phyloP scores from a whole-genome alignment of 139 green algal genomes.

The Chlamydomonas incerta region DNA sequence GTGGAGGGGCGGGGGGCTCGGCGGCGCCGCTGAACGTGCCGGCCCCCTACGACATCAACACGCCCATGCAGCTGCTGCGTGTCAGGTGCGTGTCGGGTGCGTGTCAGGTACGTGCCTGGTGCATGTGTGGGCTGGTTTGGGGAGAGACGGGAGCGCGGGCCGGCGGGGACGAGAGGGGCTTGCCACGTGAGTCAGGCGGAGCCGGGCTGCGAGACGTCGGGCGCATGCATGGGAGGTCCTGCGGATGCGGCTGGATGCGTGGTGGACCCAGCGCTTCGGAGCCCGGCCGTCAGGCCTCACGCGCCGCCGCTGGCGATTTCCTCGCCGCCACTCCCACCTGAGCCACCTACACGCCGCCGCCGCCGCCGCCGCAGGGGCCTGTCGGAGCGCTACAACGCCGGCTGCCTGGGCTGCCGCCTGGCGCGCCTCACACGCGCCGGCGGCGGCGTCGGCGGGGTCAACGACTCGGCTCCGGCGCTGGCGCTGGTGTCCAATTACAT shows the following conservation, averaged over 20 bases:
- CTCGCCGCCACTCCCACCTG: background rate
- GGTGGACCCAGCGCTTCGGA: no score
- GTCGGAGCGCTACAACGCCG: conserved; percentile 49
- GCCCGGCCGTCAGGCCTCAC: no score
- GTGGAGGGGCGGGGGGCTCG: no score
- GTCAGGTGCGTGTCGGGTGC: background rate
- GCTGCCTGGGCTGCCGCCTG: conserved; percentile 60
- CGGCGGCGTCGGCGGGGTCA: no score
- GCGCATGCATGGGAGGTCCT: no score
- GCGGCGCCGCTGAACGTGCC: background rate
- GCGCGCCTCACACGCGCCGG: conserved; percentile 38
- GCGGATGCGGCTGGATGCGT: no score
- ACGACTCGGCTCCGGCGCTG: conserved; percentile 41
- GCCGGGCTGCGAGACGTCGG: no score
- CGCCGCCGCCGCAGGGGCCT: conserved; percentile 29
- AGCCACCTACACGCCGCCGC: background rate
- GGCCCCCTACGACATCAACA: background rate
- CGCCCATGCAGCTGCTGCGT: conserved; percentile 2
- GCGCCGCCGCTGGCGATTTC: background rate
- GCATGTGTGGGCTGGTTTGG: background rate
- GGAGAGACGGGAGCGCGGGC: no score
- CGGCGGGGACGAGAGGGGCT: no score
- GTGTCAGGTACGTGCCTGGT: background rate
- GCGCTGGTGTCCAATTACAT: conserved; percentile 79
- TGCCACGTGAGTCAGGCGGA: no score